These are phyloP conservation scores for Lachnellula arida DNA, from an alignment of 2,329 filamentous ascomycete genomes.

Conservation along the genomic window DNA sequence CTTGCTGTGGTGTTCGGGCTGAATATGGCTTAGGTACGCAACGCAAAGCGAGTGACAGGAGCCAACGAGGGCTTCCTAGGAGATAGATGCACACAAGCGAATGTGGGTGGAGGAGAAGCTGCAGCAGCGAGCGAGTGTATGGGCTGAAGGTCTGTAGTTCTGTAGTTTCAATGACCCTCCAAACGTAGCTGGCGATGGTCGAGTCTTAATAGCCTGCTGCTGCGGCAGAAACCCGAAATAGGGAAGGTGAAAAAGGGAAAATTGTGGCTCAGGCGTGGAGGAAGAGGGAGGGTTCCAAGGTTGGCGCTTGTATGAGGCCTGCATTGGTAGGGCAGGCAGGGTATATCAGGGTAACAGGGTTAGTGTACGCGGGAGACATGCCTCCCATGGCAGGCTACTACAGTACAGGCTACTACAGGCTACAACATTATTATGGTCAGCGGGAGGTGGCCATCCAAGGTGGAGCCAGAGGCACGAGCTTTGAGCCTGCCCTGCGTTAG, in stretches of 20 bases:
- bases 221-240: constrained; percentile 22
- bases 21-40: constrained; percentile 21
- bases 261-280: constrained; percentile 7
- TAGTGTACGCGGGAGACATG: neutral
- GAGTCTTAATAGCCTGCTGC: constrained; percentile 26
- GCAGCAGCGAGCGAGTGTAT: constrained; percentile 7
- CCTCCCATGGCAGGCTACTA: neutral
- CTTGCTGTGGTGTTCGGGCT: constrained; percentile 27
- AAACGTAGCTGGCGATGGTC: constrained; percentile 25
- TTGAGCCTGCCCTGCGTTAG: neutral
- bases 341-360: neutral
- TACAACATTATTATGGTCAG: neutral
- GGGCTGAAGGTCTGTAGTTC: constrained; percentile 9
- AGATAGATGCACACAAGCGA: constrained; percentile 32
- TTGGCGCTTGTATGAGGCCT: constrained; percentile 1
- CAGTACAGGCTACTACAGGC: neutral
- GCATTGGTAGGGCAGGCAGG: neutral
- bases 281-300: constrained; percentile 3
- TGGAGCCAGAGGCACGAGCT: neutral
- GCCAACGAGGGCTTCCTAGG: constrained; percentile 68
- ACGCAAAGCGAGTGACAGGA: constrained; percentile 65
- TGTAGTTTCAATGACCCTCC: constrained; percentile 12
- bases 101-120: constrained; percentile 24
- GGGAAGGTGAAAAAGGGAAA: neutral
- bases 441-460: neutral